phyloP scores from a whole-genome alignment of 192 early-diverging fungal genomes.

The Linnemannia elongata region DNA sequence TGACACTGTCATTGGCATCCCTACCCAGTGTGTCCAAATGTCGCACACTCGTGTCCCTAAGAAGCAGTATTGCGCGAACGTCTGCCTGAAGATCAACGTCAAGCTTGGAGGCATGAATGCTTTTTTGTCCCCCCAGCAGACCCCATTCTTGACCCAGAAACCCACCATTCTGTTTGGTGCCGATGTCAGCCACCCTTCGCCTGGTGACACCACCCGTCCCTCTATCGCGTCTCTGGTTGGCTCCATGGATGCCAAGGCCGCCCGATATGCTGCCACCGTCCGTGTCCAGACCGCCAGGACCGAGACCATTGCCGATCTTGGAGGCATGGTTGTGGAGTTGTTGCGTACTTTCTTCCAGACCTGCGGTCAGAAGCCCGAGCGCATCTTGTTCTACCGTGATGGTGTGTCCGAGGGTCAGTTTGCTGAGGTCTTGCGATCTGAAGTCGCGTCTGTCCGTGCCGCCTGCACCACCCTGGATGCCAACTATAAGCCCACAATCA shows the following conservation, averaged over 20 bases:
- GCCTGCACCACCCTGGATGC: conserved; percentile 75
- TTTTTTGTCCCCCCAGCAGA: conserved; percentile 68
- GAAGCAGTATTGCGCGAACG: conserved; percentile 95
- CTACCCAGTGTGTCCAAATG: conserved; percentile 92
- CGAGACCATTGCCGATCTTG: conserved; percentile 81
- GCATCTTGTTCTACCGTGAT: conserved; percentile 92
- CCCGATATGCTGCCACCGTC: conserved; percentile 73
- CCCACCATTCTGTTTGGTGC: conserved; percentile 93
- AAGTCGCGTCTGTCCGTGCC: conserved; percentile 76
- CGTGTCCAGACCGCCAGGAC: conserved; percentile 76
- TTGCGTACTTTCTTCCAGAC: conserved; percentile 75
- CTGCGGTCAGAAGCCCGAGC: conserved; percentile 77
- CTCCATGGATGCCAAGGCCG: conserved; percentile 73
- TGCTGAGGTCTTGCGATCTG: conserved; percentile 75
- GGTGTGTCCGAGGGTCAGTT: conserved; percentile 94
- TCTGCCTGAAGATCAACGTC: conserved; percentile 94
- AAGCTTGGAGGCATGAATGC: conserved; percentile 94
- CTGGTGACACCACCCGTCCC: conserved; percentile 71
- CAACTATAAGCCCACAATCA: conserved; percentile 83
- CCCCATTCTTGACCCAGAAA: conserved; percentile 76
- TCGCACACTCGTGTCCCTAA: conserved; percentile 82
- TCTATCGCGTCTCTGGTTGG: conserved; percentile 87
- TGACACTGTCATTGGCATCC: conserved; percentile 90
- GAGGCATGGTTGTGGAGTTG: conserved; percentile 73
- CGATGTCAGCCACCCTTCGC: conserved; percentile 90